Percentiles rank a stretch among this genome's conserved stretches.
phyloP scores from a whole-genome alignment of 768 basidiomycete genomes.

The Lyophyllum decastes region DNA sequence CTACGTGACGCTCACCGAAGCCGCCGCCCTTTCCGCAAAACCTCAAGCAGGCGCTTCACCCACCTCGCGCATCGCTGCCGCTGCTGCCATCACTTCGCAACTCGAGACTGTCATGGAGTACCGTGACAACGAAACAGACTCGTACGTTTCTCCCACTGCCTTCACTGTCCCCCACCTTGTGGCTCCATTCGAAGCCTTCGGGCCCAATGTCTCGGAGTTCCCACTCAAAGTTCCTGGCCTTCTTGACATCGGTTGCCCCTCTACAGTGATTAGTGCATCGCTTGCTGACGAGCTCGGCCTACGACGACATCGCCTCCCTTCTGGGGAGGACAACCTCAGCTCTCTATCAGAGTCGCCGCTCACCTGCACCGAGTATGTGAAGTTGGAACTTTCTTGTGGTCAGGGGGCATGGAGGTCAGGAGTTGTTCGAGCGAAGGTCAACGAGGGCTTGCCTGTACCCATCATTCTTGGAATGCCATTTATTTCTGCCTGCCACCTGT shows the following conservation, averaged over 20 bases:
- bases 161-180: not conserved
- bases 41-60: not conserved
- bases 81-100: not conserved
- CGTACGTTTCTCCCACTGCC: not conserved
- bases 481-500: constrained; percentile 16
- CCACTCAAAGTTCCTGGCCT: constrained; percentile 2
- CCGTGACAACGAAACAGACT: not conserved
- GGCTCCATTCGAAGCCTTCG: not conserved
- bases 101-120: not conserved
- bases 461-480: constrained; percentile 27
- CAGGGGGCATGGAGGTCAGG: constrained; percentile 20
- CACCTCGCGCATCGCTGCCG: not conserved
- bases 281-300: constrained; percentile 10
- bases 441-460: constrained; percentile 17
- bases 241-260: constrained; percentile 14
- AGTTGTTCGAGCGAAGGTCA: constrained; percentile 19
- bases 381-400: constrained; percentile 10
- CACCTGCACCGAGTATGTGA: constrained; percentile 20
- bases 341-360: constrained; percentile 14
- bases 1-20: not conserved
- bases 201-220: not conserved
- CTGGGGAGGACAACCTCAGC: constrained; percentile 18
- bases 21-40: not conserved
- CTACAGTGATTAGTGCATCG: constrained; percentile 12
- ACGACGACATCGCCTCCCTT: constrained; percentile 12